These are phyloP conservation scores for Epichloe aotearoae DNA, from an alignment of 2,329 filamentous ascomycete species.

Conservation along the genomic window DNA sequence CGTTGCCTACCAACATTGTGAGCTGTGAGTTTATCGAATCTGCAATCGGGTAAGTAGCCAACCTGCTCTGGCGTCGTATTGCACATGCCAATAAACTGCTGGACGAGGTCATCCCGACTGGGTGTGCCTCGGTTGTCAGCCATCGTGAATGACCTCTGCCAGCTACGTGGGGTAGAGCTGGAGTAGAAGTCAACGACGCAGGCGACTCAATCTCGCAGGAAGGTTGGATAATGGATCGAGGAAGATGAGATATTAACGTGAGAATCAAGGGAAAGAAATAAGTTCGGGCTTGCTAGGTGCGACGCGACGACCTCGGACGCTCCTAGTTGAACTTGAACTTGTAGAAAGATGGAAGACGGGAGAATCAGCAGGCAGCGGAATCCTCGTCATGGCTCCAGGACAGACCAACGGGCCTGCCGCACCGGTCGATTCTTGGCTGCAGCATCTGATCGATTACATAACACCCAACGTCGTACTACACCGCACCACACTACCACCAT, in stretches of 20 bases:
- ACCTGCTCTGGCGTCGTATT: conserved; percentile 5
- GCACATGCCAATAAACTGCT: conserved; percentile 4
- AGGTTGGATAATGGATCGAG: no score
- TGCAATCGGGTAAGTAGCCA: background rate
- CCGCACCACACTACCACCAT: no score
- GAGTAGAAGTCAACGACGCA: background rate
- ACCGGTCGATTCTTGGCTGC: no score
- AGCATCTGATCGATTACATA: background rate
- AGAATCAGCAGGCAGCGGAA: background rate
- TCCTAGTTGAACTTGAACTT: background rate
- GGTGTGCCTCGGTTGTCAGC: conserved; percentile 1
- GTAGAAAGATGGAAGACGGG: background rate
- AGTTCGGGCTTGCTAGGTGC: background rate
- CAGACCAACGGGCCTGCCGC: no score
- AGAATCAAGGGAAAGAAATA: background rate
- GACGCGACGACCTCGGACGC: background rate
- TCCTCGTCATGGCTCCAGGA: background rate
- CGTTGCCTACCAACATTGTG: conserved; percentile 38
- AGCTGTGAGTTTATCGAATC: background rate
- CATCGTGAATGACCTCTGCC: background rate
- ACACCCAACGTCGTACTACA: background rate
- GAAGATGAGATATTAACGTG: no score
- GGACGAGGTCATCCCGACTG: conserved; percentile 4
- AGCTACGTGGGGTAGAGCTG: background rate
- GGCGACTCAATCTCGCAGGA: no score